These are phyloP conservation scores for Hemisphaericaspora xylofermentans DNA, from an alignment of 1,139 yeast genomes.

Conservation along the genomic window DNA sequence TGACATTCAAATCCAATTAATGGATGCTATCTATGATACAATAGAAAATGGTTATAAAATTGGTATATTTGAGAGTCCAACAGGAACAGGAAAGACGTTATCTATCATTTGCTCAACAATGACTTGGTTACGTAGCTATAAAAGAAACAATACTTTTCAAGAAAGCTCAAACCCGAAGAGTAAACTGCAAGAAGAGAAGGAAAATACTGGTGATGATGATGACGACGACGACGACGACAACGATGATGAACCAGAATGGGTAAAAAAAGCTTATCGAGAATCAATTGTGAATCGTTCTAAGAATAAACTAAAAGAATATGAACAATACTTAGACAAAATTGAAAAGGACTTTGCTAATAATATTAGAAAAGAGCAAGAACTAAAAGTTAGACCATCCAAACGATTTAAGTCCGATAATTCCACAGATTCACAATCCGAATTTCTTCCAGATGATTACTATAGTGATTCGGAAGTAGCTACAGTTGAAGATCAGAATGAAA, in stretches of 20 bases:
- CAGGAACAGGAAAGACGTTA: constrained; percentile 92
- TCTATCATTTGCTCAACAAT: constrained; percentile 83
- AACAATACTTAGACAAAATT: constrained; percentile 33
- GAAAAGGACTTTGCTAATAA: constrained; percentile 18
- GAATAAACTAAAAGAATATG: constrained; percentile 38
- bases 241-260: constrained; percentile 67
- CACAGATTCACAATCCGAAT: constrained; percentile 17
- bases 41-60: constrained; percentile 59
- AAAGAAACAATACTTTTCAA: constrained; percentile 33
- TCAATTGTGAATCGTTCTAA: constrained; percentile 31
- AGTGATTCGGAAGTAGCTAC: constrained; percentile 28
- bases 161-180: constrained; percentile 31
- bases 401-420: constrained; percentile 1
- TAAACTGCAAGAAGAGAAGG: constrained; percentile 14
- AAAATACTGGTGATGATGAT: constrained; percentile 21
- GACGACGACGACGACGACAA: too few species aligned
- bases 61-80: constrained; percentile 89
- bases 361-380: constrained; percentile 12
- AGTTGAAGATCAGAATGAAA: constrained; percentile 20
- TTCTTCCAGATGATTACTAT: constrained; percentile 42
- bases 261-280: constrained; percentile 40
- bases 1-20: constrained; percentile 71
- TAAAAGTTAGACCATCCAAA: constrained; percentile 2
- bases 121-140: constrained; percentile 78
- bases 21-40: constrained; percentile 70